phyloP scores from a whole-genome alignment of 805 yeast species.

The Cephaloascus albidus region DNA sequence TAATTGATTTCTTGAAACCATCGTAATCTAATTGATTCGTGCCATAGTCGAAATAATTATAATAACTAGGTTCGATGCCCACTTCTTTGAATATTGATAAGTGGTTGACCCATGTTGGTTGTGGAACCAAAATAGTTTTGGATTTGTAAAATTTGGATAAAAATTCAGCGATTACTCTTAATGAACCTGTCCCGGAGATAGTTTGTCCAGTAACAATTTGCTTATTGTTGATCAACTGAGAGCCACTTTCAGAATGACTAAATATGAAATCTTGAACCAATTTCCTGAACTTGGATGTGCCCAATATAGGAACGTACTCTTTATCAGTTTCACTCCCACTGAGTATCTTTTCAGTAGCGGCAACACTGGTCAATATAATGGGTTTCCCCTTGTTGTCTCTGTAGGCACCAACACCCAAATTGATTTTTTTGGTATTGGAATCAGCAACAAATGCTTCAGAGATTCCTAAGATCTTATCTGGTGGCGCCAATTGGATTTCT shows the following conservation, averaged over 20 bases:
- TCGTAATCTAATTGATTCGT: conserved; percentile 58
- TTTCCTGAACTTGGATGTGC: conserved; percentile 57
- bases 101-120: conserved; percentile 96
- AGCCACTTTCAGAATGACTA: conserved; percentile 53
- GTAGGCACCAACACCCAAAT: conserved; percentile 76
- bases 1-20: conserved; percentile 52
- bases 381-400: conserved; percentile 63
- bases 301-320: conserved; percentile 84
- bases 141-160: conserved; percentile 48
- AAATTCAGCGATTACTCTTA: conserved; percentile 78
- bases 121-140: conserved; percentile 56
- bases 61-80: conserved; percentile 54
- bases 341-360: conserved; percentile 49
- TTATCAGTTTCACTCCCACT: conserved; percentile 49
- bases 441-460: conserved; percentile 69
- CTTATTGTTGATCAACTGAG: conserved; percentile 43
- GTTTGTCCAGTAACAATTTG: conserved; percentile 83
- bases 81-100: conserved; percentile 67
- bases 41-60: conserved; percentile 60
- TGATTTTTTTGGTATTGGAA: conserved; percentile 43
- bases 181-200: conserved; percentile 91
- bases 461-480: conserved; percentile 81
- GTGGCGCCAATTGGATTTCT: conserved; percentile 46
- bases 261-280: conserved; percentile 66
- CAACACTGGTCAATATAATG: conserved; percentile 69